Base-by-base conservation (phyloP, 495 filamentous ascomycete species). In the Tuber magnatum region DNA sequence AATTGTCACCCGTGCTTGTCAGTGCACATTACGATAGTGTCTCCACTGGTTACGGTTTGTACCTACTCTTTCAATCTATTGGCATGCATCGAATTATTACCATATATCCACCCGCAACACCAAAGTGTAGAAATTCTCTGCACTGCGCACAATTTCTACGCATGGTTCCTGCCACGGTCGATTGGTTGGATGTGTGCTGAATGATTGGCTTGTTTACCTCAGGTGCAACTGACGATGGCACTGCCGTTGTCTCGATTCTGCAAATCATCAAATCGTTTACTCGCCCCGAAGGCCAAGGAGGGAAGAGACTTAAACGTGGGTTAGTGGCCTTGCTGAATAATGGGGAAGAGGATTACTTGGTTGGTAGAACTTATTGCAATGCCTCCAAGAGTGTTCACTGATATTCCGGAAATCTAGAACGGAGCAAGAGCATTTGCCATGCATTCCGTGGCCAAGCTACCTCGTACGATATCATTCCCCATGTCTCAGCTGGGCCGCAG, bases 21-120 rank as follows among this genome's bases (percentile, higher is more conserved):
- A 99, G 97, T 81, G 93, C 94, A 8, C 95, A 99, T 80, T 98
- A 95, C 81, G 95, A 99, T 83, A 95, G 92, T 77, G 95, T 98
- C 2, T 92, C 93, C 10, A 94, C 93, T 1, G 95, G 94, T 18
- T 92, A 86, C 80, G 81, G 81, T 81, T 51, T 68, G 79, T 77
- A 46, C 70, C 65, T 68, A 73, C 24, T n/a, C 9, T 32, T 35
- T 18, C 56, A 65, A 65, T 65, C n/a, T 65, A 65, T 28, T 32
- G 14, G 4, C 56, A 35, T 32, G n/a, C 28, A 65, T 65, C 16
- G 56, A 65, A 65, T 35, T 35, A 20, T 35, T 20, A 6, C 28
- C 12, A 28, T 24, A 43, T 39, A 65, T 61, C 56, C 14, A 65
- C 46, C 46, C 22, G 24, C 56, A 28, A 18, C 14, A 35, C 28